These are phyloP conservation scores for Helichrysum umbraculigerum DNA, from an alignment of 129 eudicot genomes.

Conservation along the genomic window DNA sequence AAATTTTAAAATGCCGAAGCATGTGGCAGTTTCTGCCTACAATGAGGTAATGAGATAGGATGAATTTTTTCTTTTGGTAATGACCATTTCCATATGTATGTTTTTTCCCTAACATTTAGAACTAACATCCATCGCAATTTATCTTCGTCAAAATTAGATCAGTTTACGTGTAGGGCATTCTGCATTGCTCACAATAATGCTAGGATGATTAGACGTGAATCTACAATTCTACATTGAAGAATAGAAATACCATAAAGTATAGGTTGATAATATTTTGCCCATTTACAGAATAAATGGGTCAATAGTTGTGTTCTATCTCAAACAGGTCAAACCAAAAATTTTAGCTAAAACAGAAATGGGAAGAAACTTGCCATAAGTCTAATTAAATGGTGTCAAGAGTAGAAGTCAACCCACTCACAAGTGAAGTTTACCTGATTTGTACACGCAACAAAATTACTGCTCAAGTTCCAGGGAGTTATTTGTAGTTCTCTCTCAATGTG, in stretches of 20 bases:
- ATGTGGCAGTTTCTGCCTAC: neutral
- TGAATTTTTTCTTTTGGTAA: neutral
- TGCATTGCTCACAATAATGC: neutral
- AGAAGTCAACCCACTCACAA: neutral
- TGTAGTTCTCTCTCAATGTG: constrained; percentile 96
- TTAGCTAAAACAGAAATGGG: neutral
- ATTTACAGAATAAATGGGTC: no score
- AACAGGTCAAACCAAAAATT: neutral
- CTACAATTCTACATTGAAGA: neutral
- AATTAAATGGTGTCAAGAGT: neutral
- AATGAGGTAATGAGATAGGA: neutral
- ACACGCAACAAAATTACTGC: constrained; percentile 92
- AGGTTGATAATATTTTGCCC: no score
- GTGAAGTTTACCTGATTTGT: constrained; percentile 74
- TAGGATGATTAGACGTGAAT: neutral
- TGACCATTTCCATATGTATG: neutral
- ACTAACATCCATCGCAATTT: neutral
- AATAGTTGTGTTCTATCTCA: neutral
- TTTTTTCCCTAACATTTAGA: neutral
- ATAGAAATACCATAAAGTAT: neutral
- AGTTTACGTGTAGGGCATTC: neutral
- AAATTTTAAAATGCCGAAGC: neutral
- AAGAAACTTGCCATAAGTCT: neutral
- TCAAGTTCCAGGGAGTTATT: constrained; percentile 96
- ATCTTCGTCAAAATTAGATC: neutral